Evolutionary conservation across 108 stramenopile genomes (phyloP), one percentile per base, ranked within the genome.

Genomic region (Pseudonitzschia pungens): DNA sequence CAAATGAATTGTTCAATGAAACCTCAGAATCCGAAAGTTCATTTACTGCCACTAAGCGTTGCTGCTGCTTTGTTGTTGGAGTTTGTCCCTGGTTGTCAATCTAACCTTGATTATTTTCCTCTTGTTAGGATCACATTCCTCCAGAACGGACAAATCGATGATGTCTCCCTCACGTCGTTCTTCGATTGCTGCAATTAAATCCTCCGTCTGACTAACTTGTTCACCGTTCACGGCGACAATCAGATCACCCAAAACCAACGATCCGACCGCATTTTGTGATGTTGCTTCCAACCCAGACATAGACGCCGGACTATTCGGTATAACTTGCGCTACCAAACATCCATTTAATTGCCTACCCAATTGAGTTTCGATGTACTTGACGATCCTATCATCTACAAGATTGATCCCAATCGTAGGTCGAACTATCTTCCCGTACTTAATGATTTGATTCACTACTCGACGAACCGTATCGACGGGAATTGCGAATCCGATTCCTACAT

Each of bases 401-500:
- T 87, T 82, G 36, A 94, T 91, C 24, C 95, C 95, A 67, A 96
- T 73, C 16, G 89, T 83, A n/a, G 95, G 92, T 1, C 92, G 81
- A 31, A 83, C 80, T 10, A 89, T 87, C n/a, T 81, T 75, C 10
- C 94, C 92, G 59, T 92, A 79, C 16, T 76, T 69, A 60, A 96
- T 93, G 57, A 96, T 80, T 56, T 89, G 82, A 74, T 84, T 91
- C 66, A 90, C 89, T 26, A 92, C 86, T 18, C 86, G 50, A 66
- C 80, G 72, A 20, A 90, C 90, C 41, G 87, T 84, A 70, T 95
- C 92, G 54, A 92, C 92, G 45, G 96, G 96, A 56, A 95, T 92
- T 8, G 93, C 91, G 79, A 95, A 97, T 31, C 84, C 83, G 33
- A 91, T 95, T 26, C 92, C 94, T 78, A 92, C 90, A 85, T 92